Conservation (phyloP, 2,329 filamentous ascomycete genomes). For the Aspergillus piperis region DNA sequence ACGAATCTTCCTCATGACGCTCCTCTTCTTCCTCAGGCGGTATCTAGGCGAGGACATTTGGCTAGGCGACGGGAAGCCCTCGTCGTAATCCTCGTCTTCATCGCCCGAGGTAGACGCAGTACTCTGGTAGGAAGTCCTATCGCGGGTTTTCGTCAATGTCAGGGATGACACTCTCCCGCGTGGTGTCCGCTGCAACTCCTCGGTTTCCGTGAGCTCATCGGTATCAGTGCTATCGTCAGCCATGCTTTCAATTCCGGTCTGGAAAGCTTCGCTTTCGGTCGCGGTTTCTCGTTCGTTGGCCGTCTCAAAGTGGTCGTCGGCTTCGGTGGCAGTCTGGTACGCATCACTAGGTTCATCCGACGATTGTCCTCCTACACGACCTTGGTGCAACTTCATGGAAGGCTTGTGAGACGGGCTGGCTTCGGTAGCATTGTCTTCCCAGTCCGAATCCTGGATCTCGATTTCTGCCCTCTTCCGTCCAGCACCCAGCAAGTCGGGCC, state of each 20-base stretch:
- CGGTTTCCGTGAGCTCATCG: conserved; percentile 84
- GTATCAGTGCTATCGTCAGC: conserved; percentile 64
- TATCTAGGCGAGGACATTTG: conserved; percentile 67
- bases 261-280: conserved; percentile 92
- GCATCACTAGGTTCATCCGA: conserved; percentile 61
- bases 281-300: conserved; percentile 72
- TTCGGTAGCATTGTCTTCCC: conserved; percentile 77
- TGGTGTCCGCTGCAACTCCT: conserved; percentile 52
- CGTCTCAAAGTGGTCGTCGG: conserved; percentile 67
- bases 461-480: conserved; percentile 76
- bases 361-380: conserved; percentile 28
- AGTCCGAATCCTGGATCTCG: conserved; percentile 76
- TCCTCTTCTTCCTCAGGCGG: conserved; percentile 70
- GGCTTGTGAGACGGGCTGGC: conserved; percentile 57
- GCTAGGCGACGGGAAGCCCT: conserved; percentile 68
- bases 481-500: conserved; percentile 73
- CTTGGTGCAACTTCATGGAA: conserved; percentile 31
- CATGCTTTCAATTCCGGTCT: conserved; percentile 79
- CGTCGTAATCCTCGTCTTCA: conserved; percentile 64
- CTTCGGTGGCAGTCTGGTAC: conserved; percentile 82
- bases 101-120: conserved; percentile 84
- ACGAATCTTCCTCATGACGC: conserved; percentile 60
- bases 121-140: conserved; percentile 74
- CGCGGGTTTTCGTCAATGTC: conserved; percentile 52
- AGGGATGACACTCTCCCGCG: conserved; percentile 42